phyloP scores from a whole-genome alignment of 352 stramenopile genomes.

The Blastocystis sp. region DNA sequence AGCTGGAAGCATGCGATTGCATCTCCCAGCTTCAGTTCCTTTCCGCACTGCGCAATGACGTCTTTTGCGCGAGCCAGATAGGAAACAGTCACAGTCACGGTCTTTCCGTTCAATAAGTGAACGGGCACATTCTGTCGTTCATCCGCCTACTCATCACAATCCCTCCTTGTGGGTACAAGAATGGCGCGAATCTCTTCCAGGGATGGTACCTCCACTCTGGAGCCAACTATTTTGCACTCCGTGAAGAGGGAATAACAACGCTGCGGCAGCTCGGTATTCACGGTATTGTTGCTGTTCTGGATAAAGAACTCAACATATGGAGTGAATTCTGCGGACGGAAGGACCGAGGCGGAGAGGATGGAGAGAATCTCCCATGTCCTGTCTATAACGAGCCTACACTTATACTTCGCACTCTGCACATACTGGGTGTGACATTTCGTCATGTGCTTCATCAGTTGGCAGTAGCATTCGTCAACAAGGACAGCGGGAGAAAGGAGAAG shows the following conservation, averaged over 20 bases:
- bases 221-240: neutral
- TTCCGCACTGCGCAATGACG: neutral
- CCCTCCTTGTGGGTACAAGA: neutral
- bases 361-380: slow-evolving; percentile 22
- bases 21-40: neutral
- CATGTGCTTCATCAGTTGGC: slow-evolving; percentile 53
- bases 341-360: neutral
- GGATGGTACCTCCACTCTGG: neutral
- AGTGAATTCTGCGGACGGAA: slow-evolving; percentile 16
- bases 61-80: neutral
- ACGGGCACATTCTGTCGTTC: neutral
- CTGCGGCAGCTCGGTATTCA: neutral
- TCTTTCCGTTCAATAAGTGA: neutral
- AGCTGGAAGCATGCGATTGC: neutral
- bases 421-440: slow-evolving; percentile 43
- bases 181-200: neutral
- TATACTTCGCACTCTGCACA: neutral
- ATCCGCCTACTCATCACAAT: slow-evolving; percentile 7
- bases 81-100: neutral
- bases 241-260: neutral
- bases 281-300: slow-evolving; percentile 45
- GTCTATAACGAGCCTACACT: slow-evolving; percentile 14
- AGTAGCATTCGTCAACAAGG: slow-evolving; percentile 44
- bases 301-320: slow-evolving; percentile 52
- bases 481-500: slow-evolving; percentile 21